Evolutionary conservation across 176 grass and related monocot genomes (phyloP).

Genomic region (Paspalum notatum): DNA sequence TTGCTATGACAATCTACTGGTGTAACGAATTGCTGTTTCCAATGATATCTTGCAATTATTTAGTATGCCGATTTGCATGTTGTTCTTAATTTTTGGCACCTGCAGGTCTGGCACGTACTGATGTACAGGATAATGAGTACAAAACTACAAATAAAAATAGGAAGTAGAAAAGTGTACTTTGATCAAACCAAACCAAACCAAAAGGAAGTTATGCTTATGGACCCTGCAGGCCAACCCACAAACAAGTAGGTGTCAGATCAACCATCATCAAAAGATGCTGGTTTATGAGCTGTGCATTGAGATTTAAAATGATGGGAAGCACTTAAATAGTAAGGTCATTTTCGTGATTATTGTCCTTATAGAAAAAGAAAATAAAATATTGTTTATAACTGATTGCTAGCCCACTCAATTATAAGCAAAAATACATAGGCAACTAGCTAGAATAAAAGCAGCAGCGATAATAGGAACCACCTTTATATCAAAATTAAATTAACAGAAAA

Average conservation of each 20-base stretch:
- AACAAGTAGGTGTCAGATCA: conserved; percentile 35
- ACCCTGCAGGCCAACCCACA: conserved; percentile 43
- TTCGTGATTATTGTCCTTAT: background rate
- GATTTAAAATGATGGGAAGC: conserved; percentile 29
- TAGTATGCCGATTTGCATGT: background rate
- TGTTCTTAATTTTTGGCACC: conserved; percentile 6
- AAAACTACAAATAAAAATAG: conserved; percentile 30
- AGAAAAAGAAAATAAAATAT: conserved; percentile 16
- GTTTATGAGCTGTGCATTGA: conserved; percentile 41
- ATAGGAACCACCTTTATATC: background rate
- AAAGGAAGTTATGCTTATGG: conserved; percentile 32
- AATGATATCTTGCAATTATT: background rate
- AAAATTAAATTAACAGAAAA: conserved; percentile 28
- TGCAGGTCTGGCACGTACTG: conserved; percentile 21
- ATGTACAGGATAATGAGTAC: conserved; percentile 11
- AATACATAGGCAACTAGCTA: conserved; percentile 18
- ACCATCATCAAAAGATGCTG: conserved; percentile 34
- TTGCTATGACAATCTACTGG: background rate
- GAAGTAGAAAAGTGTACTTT: conserved; percentile 19
- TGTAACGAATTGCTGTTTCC: conserved; percentile 21
- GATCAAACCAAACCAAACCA: conserved; percentile 16
- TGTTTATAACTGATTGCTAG: conserved; percentile 12
- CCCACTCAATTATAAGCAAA: background rate
- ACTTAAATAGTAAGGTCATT: conserved; percentile 5
- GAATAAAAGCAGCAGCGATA: conserved; percentile 18